Percentiles rank a stretch among this genome's conserved stretches.
Evolutionary conservation across 2,329 filamentous ascomycete genomes (phyloP).

Genomic region (Sporothrix humicola): DNA sequence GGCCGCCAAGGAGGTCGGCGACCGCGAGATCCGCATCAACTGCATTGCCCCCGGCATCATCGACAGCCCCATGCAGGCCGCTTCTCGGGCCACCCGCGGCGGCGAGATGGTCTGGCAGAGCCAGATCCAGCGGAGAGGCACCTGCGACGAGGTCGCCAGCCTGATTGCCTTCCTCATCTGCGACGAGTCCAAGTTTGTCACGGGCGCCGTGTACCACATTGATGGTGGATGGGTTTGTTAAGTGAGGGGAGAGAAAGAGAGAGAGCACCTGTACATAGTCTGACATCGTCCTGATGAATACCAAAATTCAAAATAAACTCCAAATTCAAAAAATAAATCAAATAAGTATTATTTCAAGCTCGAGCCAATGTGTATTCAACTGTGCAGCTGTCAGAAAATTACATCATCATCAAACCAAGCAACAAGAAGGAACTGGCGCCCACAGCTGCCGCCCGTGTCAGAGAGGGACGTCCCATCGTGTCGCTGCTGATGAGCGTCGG

Average conservation of each 20-base stretch:
- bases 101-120: constrained; percentile 26
- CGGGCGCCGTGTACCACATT: constrained; percentile 24
- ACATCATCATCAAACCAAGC: neutral
- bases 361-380: no score
- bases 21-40: constrained; percentile 48
- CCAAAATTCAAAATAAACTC: no score
- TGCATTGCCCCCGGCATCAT: constrained; percentile 47
- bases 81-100: constrained; percentile 25
- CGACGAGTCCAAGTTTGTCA: constrained; percentile 31
- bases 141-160: constrained; percentile 29
- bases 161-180: constrained; percentile 30
- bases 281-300: no score
- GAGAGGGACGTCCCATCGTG: neutral
- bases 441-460: neutral
- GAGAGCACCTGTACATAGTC: neutral
- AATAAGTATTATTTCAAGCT: neutral
- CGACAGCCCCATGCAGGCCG: constrained; percentile 51
- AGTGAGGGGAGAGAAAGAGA: no score
- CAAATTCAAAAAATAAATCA: neutral
- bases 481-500: neutral
- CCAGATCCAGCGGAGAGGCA: constrained; percentile 28
- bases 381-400: no score
- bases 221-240: constrained; percentile 31
- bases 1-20: constrained; percentile 33
- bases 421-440: neutral